Evolutionary conservation across 2,329 filamentous ascomycete species (phyloP).

Genomic region (Stagonosporopsis chrysanthemi): DNA sequence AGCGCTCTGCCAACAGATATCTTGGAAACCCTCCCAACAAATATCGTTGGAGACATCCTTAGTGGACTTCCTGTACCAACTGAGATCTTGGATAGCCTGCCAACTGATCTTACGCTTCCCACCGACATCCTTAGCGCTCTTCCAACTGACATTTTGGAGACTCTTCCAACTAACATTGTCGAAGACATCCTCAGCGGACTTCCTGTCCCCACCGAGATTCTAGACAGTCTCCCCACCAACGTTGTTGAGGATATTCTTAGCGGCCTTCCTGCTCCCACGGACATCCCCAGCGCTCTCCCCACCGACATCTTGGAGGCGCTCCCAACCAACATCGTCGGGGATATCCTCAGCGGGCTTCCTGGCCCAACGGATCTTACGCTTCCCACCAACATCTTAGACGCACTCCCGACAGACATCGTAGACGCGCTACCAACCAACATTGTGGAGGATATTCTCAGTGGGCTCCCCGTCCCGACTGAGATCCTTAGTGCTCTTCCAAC

Average conservation of each 20-base stretch:
- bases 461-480: not conserved
- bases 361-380: not conserved
- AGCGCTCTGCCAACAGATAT: not conserved
- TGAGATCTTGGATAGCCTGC: not conserved
- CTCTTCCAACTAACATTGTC: not conserved
- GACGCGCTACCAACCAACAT: not conserved
- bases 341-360: not conserved
- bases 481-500: not conserved
- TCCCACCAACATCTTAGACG: not conserved
- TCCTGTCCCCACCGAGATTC: not conserved
- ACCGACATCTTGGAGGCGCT: not conserved
- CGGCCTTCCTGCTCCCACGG: not conserved
- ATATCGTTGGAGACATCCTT: not conserved
- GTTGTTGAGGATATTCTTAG: not conserved
- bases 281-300: not conserved
- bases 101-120: not conserved
- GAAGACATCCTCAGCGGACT: not conserved
- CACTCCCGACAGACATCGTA: not conserved
- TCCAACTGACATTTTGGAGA: not conserved
- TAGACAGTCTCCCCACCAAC: not conserved
- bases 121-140: not conserved
- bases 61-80: not conserved
- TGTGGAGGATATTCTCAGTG: not conserved
- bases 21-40: not conserved
- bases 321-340: not conserved